Evolutionary conservation across 2,329 filamentous ascomycete species (phyloP), one percentile per base, ranked within the genome.

Genomic region (Rachicladosporium sp.): DNA sequence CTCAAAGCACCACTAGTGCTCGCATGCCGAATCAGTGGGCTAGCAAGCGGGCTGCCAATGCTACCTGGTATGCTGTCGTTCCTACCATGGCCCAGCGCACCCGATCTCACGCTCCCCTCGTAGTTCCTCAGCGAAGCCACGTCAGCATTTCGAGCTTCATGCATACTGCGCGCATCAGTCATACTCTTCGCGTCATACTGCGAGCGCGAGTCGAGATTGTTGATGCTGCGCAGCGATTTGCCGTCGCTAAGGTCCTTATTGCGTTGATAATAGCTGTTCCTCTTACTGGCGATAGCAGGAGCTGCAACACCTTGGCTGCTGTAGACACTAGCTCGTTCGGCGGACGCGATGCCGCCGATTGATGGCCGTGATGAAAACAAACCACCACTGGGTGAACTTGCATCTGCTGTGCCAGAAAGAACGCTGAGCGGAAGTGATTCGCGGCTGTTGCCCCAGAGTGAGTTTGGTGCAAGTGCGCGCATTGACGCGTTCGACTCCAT

Each of bases 401-500:
- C 62, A 30, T 81, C 77, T 29, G 81, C 67, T 53, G 79, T 86
- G 42, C 78, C 74, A 53, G 81, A 86, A 29, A 91, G 69, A 4
- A 89, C 78, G 53, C 81, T 87, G 19, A 91, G 67, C 0, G 84
- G 84, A 2, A 91, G 69, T 33, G 78, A 83, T 60, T 91, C 84
- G 44, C 83, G 77, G 52, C 80, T 86, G 33, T 83, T 83, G 33
- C 84, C 84, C 70, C 82, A 91, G 4, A 89, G 69, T 1, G 82
- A 88, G 0, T 80, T 85, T 0, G 84, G 84, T 1, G 85, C 82
- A n/a, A 93, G 66, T 2, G 85, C 85, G 33, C 85, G 80, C 31
- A 91, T 82, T 0, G 82, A 89, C 4, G 85, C 85, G 56, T 91
- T 82, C 0, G 85, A 91, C 58, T 91, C 85, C 61, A 89, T 78